Conservation (phyloP, 2,329 filamentous ascomycete genomes). For the Penicillium capsulatum region DNA sequence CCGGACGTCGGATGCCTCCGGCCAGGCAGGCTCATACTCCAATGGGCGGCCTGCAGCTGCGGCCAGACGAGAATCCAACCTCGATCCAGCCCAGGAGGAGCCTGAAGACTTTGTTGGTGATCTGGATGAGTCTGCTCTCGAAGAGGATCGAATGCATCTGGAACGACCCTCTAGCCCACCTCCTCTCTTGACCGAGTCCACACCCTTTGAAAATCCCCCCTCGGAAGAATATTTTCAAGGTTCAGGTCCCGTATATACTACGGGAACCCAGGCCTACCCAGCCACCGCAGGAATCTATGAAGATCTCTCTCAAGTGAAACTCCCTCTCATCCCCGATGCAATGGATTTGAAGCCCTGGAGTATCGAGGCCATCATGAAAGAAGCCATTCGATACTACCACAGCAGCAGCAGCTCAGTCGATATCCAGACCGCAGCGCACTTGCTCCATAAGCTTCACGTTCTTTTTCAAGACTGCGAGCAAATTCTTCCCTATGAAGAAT, state of each 20-base stretch:
- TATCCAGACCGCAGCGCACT: conserved; percentile 40
- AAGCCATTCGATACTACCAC: conserved; percentile 40
- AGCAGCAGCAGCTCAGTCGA: conserved; percentile 36
- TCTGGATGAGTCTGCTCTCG: conserved; percentile 25
- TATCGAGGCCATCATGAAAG: conserved; percentile 36
- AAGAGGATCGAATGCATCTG: conserved; percentile 36
- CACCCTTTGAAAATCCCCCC: conserved; percentile 19
- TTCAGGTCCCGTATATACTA: not conserved
- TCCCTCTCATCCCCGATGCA: conserved; percentile 33
- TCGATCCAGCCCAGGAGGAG: conserved; percentile 20
- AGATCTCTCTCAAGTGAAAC: conserved; percentile 21
- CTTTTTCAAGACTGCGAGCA: conserved; percentile 37
- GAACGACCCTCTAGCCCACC: conserved; percentile 42
- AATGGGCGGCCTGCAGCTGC: conserved; percentile 4
- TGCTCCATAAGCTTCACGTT: conserved; percentile 39
- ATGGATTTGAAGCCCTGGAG: conserved; percentile 38
- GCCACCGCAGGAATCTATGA: conserved; percentile 13
- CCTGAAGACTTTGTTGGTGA: conserved; percentile 18
- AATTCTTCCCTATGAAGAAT: conserved; percentile 44
- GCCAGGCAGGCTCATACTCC: conserved; percentile 16
- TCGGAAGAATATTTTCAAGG: conserved; percentile 8
- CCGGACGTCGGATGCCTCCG: conserved; percentile 13
- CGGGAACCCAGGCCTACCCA: conserved; percentile 4
- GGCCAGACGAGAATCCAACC: conserved; percentile 14
- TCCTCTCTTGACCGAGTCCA: conserved; percentile 36